phyloP scores from a whole-genome alignment of 768 basidiomycete genomes.

The Lactarius tabidus region DNA sequence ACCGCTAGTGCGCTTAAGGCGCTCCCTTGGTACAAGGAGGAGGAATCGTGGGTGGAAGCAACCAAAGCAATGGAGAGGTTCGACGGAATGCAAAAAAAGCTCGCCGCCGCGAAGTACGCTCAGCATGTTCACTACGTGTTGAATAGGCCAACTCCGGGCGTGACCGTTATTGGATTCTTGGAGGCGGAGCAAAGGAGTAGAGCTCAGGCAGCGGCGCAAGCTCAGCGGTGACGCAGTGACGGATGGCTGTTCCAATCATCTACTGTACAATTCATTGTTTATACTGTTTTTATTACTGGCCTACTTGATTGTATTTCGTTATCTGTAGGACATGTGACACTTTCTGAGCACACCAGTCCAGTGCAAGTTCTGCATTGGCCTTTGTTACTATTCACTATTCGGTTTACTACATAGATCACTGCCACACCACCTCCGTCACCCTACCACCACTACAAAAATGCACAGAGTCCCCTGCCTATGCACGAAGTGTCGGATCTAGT shows the following conservation, averaged over 20 bases:
- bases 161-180: not conserved
- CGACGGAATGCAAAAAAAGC: not conserved
- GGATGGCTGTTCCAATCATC: not conserved
- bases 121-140: not conserved
- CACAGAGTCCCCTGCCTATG: not conserved
- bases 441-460: not conserved
- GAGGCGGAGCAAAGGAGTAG: not conserved
- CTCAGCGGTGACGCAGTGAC: not conserved
- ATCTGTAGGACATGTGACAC: not conserved
- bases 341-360: not conserved
- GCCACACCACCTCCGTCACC: not conserved
- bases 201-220: not conserved
- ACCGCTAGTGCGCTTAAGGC: not conserved
- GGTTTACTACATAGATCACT: not conserved
- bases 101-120: not conserved
- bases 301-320: not conserved
- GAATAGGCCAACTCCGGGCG: not conserved
- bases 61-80: not conserved
- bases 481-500: not conserved
- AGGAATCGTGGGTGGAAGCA: constrained; percentile 1
- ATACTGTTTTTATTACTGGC: not conserved
- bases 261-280: not conserved
- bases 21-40: constrained; percentile 3
- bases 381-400: not conserved
- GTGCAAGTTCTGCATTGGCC: not conserved